Evolutionary conservation across 2,329 filamentous ascomycete species (phyloP).

Genomic region (Karstenula rhodostoma): DNA sequence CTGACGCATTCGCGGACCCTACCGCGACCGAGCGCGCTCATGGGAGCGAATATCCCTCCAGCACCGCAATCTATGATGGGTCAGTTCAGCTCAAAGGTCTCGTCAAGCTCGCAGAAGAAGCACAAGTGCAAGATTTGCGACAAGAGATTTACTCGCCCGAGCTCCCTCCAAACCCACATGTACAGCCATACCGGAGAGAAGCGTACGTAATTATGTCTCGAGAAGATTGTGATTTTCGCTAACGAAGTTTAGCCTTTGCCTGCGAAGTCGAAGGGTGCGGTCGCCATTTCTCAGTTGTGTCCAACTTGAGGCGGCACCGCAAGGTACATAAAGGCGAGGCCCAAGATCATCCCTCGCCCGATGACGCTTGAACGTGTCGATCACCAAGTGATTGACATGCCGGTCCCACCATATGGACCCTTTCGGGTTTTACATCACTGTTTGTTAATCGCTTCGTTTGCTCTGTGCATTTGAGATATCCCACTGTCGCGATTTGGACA

Average conservation of each 20-base stretch:
- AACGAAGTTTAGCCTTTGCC: conserved; percentile 73
- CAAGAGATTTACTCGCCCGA: conserved; percentile 94
- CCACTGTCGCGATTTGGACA: conserved; percentile 41
- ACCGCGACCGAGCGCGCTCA: conserved; percentile 75
- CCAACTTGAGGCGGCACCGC: conserved; percentile 90
- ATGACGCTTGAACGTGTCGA: conserved; percentile 51
- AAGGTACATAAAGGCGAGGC: conserved; percentile 90
- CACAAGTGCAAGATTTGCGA: conserved; percentile 99
- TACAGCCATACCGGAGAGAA: conserved; percentile 99
- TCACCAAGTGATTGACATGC: conserved; percentile 32
- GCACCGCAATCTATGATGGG: conserved; percentile 98
- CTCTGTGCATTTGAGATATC: conserved; percentile 47
- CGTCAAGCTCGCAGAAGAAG: conserved; percentile 96
- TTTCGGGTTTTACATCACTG: conserved; percentile 20
- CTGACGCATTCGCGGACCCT: conserved; percentile 82
- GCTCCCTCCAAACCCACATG: conserved; percentile 96
- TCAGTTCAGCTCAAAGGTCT: conserved; percentile 96
- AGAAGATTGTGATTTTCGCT: conserved; percentile 8
- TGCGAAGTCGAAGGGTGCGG: conserved; percentile 96
- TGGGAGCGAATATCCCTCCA: conserved; percentile 71
- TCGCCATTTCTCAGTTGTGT: conserved; percentile 95
- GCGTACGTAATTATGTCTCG: conserved; percentile 69
- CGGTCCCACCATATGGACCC: conserved; percentile 19
- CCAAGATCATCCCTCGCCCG: conserved; percentile 57
- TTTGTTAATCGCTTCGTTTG: conserved; percentile 32